Conservation (phyloP, 2,329 filamentous ascomycete genomes). For the Neobulgaria alba region DNA sequence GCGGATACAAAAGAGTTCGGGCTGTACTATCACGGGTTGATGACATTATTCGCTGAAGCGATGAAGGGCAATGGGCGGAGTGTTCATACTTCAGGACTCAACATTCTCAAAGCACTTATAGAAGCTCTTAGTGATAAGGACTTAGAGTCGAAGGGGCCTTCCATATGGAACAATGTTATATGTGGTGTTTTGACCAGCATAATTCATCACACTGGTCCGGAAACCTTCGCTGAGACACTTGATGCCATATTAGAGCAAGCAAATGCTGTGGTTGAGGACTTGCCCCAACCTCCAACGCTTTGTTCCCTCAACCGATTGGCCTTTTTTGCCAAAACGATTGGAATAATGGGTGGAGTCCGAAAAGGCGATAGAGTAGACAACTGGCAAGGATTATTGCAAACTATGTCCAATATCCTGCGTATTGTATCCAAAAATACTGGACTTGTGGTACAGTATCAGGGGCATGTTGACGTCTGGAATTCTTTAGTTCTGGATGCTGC, state of each 20-base stretch:
- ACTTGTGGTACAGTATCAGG: slow-evolving; percentile 18
- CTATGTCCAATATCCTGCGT: slow-evolving; percentile 44
- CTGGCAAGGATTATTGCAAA: slow-evolving; percentile 60
- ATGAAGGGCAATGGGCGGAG: slow-evolving; percentile 53
- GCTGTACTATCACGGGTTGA: slow-evolving; percentile 78
- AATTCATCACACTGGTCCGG: slow-evolving; percentile 70
- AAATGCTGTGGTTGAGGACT: slow-evolving; percentile 31
- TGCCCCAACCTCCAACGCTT: slow-evolving; percentile 28
- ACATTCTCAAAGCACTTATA: slow-evolving; percentile 45
- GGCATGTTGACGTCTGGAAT: slow-evolving; percentile 44
- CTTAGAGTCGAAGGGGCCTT: slow-evolving; percentile 34
- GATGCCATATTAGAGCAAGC: slow-evolving; percentile 49
- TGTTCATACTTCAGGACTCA: slow-evolving; percentile 50
- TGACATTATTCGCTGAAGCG: slow-evolving; percentile 86
- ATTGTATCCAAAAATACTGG: slow-evolving; percentile 34
- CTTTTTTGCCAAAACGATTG: slow-evolving; percentile 51
- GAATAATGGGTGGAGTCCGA: slow-evolving; percentile 67
- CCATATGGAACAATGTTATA: slow-evolving; percentile 55
- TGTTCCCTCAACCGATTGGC: slow-evolving; percentile 35
- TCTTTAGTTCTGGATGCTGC: slow-evolving; percentile 49
- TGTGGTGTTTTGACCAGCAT: slow-evolving; percentile 71
- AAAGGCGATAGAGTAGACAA: slow-evolving; percentile 65
- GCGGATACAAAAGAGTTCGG: slow-evolving; percentile 48
- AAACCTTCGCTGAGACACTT: slow-evolving; percentile 63
- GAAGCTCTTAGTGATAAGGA: slow-evolving; percentile 36